These are phyloP conservation scores for Meira miltonrushii DNA, from an alignment of 1,284 basidiomycete species.

Conservation along the genomic window DNA sequence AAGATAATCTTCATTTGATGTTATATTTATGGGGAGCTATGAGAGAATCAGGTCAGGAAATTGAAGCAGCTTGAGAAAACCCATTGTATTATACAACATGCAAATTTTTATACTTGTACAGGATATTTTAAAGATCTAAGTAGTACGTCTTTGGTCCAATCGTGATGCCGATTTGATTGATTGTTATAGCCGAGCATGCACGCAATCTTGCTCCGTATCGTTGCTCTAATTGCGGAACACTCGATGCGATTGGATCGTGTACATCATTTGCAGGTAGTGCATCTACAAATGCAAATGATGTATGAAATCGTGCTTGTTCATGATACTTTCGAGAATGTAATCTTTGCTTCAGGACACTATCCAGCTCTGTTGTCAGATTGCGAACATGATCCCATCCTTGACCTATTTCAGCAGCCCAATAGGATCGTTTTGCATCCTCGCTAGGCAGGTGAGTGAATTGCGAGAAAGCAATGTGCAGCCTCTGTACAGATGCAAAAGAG, in stretches of 20 bases:
- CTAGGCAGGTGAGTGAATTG: background rate
- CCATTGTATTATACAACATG: background rate
- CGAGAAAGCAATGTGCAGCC: conserved; percentile 1
- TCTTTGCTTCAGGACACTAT: too few relatives aligned
- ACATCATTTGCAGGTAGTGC: background rate
- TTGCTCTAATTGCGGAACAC: background rate
- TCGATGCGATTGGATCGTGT: background rate
- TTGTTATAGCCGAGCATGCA: background rate
- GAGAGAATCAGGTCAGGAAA: conserved; percentile 1
- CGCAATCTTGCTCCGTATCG: background rate
- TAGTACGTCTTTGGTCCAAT: background rate
- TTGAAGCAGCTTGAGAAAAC: background rate
- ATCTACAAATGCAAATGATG: background rate
- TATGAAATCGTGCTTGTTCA: conserved; percentile 4
- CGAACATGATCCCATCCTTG: conserved; percentile 1
- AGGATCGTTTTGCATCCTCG: background rate
- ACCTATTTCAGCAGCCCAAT: conserved; percentile 6
- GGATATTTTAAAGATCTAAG: background rate
- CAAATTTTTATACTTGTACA: conserved; percentile 1
- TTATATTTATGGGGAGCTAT: conserved; percentile 46
- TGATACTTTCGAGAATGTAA: conserved; percentile 4
- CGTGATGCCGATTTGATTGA: background rate
- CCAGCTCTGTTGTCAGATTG: too few relatives aligned
- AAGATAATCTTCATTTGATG: conserved; percentile 41
- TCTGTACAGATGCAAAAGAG: background rate